A percentile compares a stretch with the other conserved stretches of the same genome.
These are phyloP conservation scores for Boletus rufocinnamomeus DNA, from an alignment of 768 basidiomycete genomes.

Conservation along the genomic window DNA sequence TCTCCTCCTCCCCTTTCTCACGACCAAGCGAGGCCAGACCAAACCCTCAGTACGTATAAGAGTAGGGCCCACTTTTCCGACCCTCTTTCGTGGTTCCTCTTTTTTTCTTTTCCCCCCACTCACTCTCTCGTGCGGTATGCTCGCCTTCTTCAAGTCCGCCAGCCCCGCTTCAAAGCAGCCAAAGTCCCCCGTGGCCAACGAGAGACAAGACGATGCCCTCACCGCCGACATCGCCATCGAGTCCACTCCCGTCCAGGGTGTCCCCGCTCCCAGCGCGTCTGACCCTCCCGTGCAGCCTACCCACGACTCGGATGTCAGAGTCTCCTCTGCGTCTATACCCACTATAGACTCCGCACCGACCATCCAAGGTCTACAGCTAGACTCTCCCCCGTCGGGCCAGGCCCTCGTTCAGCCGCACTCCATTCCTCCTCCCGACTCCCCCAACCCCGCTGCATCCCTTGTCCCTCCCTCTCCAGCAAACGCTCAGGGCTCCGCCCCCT, in stretches of 20 bases:
- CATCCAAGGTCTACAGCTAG: constrained; percentile 18
- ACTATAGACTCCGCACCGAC: constrained; percentile 29
- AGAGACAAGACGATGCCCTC: not conserved
- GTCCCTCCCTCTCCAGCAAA: constrained; percentile 18
- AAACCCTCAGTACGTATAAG: constrained; percentile 32
- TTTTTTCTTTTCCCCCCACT: not conserved
- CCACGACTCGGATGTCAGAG: constrained; percentile 10
- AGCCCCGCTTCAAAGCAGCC: constrained; percentile 13
- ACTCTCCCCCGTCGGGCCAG: not conserved
- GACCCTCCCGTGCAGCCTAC: constrained; percentile 1
- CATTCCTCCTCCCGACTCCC: constrained; percentile 22
- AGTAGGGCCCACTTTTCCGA: constrained; percentile 6
- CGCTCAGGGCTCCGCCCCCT: constrained; percentile 5
- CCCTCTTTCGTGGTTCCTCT: constrained; percentile 4
- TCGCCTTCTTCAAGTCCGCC: constrained; percentile 30
- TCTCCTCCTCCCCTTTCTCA: constrained; percentile 27
- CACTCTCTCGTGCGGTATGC: constrained; percentile 13
- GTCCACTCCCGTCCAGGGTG: constrained; percentile 5
- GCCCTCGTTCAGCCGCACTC: constrained; percentile 3
- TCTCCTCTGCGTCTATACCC: constrained; percentile 23
- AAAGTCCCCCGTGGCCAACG: not conserved
- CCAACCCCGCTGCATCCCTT: constrained; percentile 20
- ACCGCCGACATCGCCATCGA: constrained; percentile 6
- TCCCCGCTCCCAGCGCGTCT: not conserved
- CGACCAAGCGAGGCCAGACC: constrained; percentile 22